phyloP scores from a whole-genome alignment of 2,329 filamentous ascomycete genomes.

The Fusarium illudens region DNA sequence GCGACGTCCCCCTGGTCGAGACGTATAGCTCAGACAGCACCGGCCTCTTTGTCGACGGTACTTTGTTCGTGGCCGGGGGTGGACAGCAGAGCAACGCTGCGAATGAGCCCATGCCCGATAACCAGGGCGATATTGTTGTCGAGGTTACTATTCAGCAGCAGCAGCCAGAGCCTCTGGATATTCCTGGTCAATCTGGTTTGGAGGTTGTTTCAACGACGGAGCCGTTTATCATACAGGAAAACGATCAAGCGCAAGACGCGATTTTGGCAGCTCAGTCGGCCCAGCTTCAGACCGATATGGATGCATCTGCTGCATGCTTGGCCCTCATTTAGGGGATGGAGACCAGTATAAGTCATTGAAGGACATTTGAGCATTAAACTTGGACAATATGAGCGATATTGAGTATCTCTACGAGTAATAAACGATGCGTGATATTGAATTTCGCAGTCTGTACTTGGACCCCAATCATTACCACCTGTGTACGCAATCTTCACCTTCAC shows the following conservation, averaged over 20 bases:
- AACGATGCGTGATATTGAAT: neutral
- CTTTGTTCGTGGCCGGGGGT: neutral
- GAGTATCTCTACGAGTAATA: neutral
- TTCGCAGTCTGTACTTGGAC: neutral
- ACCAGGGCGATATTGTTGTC: neutral
- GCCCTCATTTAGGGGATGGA: neutral
- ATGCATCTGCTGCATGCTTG: neutral
- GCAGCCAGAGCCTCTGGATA: neutral
- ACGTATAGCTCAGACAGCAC: neutral
- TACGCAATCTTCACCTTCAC: too few relatives aligned
- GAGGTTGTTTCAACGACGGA: neutral
- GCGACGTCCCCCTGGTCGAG: conserved; percentile 15
- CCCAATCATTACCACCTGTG: neutral
- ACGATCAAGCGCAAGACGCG: neutral
- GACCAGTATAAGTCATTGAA: neutral
- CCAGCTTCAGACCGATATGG: neutral
- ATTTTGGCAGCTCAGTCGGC: neutral
- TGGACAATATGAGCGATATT: neutral
- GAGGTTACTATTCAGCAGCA: conserved; percentile 3
- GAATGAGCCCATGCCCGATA: neutral
- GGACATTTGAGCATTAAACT: neutral
- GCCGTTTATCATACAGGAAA: conserved; percentile 4
- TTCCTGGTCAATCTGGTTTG: neutral
- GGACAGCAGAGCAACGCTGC: conserved; percentile 10
- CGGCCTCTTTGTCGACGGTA: neutral